Evolutionary conservation across 805 yeast species (phyloP).

Genomic region (Candida khao-thaluensis): DNA sequence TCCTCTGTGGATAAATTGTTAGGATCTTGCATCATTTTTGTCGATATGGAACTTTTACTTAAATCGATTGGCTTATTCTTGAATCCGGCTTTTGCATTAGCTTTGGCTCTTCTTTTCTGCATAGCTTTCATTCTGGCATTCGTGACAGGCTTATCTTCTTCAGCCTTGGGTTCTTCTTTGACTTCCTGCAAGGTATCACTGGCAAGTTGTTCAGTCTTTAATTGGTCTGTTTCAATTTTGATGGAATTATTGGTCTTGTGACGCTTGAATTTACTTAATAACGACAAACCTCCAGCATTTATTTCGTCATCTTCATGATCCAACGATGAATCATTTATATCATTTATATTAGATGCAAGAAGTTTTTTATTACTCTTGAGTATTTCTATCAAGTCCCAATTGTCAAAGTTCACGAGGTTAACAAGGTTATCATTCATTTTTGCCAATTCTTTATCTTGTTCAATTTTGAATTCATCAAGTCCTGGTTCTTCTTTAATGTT

Average conservation of each 20-base stretch:
- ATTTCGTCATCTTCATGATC: conserved; percentile 14
- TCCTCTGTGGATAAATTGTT: conserved; percentile 12
- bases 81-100: conserved; percentile 53
- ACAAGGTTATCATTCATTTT: conserved; percentile 40
- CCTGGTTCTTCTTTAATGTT: conserved; percentile 20
- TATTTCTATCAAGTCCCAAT: conserved; percentile 50
- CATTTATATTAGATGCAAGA: conserved; percentile 47
- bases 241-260: conserved; percentile 42
- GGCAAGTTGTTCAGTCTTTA: conserved; percentile 3
- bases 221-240: conserved; percentile 15
- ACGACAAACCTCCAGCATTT: conserved; percentile 20
- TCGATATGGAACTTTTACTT: conserved; percentile 67
- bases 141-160: conserved; percentile 20
- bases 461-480: conserved; percentile 31
- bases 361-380: conserved; percentile 53
- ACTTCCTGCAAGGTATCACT: background rate
- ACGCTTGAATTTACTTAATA: conserved; percentile 48
- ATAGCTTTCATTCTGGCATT: conserved; percentile 87
- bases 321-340: conserved; percentile 12
- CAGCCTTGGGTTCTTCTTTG: conserved; percentile 8
- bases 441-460: conserved; percentile 43
- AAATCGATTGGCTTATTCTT: conserved; percentile 59
- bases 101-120: conserved; percentile 89
- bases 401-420: conserved; percentile 46
- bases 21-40: conserved; percentile 48